These are phyloP conservation scores for Clonostachys sp. DNA, from an alignment of 2,329 filamentous ascomycete species.

Conservation along the genomic window DNA sequence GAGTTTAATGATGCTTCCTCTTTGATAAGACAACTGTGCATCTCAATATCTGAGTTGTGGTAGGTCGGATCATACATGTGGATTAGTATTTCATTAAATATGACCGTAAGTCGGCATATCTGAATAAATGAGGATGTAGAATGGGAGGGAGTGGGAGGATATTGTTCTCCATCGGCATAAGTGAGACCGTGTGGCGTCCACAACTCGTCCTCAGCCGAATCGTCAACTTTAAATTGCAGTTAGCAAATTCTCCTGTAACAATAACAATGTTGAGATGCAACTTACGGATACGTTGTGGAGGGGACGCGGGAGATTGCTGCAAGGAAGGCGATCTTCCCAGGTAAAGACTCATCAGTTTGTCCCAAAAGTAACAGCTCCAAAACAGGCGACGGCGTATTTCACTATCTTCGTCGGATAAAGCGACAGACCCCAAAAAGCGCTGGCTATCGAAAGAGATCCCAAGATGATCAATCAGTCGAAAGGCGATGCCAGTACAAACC, in stretches of 20 bases:
- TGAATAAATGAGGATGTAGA: conserved; percentile 1
- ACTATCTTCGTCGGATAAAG: conserved; percentile 12
- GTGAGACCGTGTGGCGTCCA: conserved; percentile 8
- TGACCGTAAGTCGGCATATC: conserved; percentile 13
- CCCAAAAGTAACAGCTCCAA: conserved; percentile 20
- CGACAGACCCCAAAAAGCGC: neutral
- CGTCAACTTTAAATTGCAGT: conserved; percentile 9
- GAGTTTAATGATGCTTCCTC: too few species aligned
- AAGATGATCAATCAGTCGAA: conserved; percentile 17
- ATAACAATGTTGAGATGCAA: too few species aligned
- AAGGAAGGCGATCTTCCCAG: conserved; percentile 13
- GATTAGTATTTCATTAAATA: conserved; percentile 15
- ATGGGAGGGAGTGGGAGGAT: conserved; percentile 7
- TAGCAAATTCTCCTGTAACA: too few species aligned
- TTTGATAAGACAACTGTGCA: too few species aligned
- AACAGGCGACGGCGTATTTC: conserved; percentile 15
- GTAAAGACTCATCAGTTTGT: conserved; percentile 18
- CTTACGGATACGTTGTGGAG: too few species aligned
- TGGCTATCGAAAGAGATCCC: neutral
- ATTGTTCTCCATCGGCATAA: conserved; percentile 5
- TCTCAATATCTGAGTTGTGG: too few species aligned
- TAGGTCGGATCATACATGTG: conserved; percentile 5
- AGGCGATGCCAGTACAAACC: conserved; percentile 22
- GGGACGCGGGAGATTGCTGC: neutral
- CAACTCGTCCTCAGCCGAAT: conserved; percentile 9